Evolutionary conservation across 108 stramenopile species (phyloP).

Genomic region (Seminavis robusta): DNA sequence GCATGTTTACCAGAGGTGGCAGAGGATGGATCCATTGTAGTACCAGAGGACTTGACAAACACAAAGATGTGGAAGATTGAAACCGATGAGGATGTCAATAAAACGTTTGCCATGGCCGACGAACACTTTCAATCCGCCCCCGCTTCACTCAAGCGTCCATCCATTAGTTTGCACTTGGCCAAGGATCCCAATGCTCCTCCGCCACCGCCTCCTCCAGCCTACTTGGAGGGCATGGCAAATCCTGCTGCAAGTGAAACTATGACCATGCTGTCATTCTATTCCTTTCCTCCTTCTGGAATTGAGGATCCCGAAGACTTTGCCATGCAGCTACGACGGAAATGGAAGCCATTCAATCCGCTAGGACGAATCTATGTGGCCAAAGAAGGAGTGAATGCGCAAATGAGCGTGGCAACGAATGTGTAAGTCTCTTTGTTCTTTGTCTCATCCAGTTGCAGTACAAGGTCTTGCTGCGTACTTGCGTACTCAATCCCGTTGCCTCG

Average conservation of each 20-base stretch:
- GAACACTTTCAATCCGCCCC: constrained; percentile 36
- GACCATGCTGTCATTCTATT: constrained; percentile 89
- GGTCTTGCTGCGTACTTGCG: not conserved
- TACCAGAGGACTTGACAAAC: constrained; percentile 12
- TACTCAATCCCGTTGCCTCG: not conserved
- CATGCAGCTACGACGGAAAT: constrained; percentile 41
- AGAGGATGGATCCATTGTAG: constrained; percentile 48
- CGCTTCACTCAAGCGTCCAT: constrained; percentile 57
- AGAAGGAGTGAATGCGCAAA: constrained; percentile 98
- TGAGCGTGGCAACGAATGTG: constrained; percentile 93
- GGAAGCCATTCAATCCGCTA: constrained; percentile 85
- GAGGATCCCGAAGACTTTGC: constrained; percentile 72
- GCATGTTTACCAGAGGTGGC: constrained; percentile 58
- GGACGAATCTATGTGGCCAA: constrained; percentile 93
- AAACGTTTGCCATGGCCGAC: constrained; percentile 63
- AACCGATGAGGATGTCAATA: constrained; percentile 66
- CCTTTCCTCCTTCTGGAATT: constrained; percentile 73
- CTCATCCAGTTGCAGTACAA: not conserved
- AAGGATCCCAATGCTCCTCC: constrained; percentile 85
- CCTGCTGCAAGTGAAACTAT: constrained; percentile 61
- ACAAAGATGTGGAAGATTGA: constrained; percentile 37
- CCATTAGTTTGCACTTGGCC: constrained; percentile 63
- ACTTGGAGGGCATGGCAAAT: constrained; percentile 68
- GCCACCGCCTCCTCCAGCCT: constrained; percentile 67
- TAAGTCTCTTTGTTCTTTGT: no score